Conservation (phyloP, 2,329 filamentous ascomycete species). For the Colletotrichum lupini region DNA sequence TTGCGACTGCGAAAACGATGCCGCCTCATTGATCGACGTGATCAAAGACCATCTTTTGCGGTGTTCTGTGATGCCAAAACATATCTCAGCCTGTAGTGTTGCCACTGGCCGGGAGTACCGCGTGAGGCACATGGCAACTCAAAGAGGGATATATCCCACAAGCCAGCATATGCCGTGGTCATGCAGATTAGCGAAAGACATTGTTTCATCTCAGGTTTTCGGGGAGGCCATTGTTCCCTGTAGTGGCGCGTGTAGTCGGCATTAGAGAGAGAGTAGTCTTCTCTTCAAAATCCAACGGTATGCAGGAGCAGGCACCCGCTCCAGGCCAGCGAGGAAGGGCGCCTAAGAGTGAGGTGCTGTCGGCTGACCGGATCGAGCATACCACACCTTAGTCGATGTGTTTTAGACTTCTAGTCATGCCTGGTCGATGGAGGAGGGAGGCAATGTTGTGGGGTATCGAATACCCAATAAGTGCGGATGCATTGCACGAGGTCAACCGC, state of each 20-base stretch:
- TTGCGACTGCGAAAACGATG: neutral
- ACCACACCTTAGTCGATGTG: neutral
- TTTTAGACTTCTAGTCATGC: neutral
- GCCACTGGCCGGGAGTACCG: too few species aligned
- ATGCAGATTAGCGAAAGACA: neutral
- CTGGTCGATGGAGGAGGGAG: slow-evolving; percentile 11
- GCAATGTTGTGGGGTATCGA: neutral
- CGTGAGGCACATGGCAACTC: neutral
- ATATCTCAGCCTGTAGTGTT: neutral
- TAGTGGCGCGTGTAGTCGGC: neutral
- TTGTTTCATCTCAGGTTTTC: neutral
- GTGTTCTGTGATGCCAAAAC: neutral
- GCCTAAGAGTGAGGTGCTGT: neutral
- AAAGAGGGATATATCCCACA: neutral
- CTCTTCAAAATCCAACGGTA: neutral
- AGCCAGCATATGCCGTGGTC: neutral
- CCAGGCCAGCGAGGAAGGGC: neutral
- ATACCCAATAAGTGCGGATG: slow-evolving; percentile 1
- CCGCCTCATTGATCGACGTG: neutral
- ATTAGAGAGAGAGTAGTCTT: neutral
- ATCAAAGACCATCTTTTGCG: neutral
- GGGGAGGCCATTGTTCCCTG: neutral
- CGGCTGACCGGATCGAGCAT: slow-evolving; percentile 19
- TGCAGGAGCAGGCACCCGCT: neutral
- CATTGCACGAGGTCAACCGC: slow-evolving; percentile 3